Conservation (phyloP, 2,329 filamentous ascomycete species). For the Sporothrix mexicana region DNA sequence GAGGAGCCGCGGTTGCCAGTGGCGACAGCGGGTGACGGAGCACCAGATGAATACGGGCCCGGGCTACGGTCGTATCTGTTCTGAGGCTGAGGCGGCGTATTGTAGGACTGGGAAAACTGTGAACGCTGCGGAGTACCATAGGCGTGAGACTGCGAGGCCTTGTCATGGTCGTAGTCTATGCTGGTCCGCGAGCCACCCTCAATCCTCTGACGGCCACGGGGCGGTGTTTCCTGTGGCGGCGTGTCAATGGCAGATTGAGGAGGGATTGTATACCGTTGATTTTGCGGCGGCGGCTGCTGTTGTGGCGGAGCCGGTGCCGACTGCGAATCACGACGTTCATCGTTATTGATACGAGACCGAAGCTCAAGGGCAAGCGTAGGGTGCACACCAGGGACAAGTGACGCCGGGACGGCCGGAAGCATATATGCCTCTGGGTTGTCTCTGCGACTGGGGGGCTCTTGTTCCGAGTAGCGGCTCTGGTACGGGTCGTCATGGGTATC, state of each 20-base stretch:
- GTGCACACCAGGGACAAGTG: constrained; percentile 67
- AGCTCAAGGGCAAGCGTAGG: constrained; percentile 61
- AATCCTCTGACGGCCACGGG: constrained; percentile 50
- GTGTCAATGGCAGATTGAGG: constrained; percentile 36
- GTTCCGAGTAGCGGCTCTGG: constrained; percentile 45
- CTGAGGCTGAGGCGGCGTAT: constrained; percentile 33
- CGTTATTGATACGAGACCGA: constrained; percentile 63
- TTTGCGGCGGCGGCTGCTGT: constrained; percentile 34
- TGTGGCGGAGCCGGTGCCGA: constrained; percentile 42
- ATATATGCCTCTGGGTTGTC: constrained; percentile 49
- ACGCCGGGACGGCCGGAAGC: constrained; percentile 58
- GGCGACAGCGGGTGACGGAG: constrained; percentile 40
- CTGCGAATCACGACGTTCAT: constrained; percentile 49
- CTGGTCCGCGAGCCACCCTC: constrained; percentile 41
- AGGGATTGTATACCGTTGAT: constrained; percentile 50
- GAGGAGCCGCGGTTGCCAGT: constrained; percentile 52
- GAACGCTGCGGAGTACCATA: constrained; percentile 43
- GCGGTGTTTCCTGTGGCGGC: constrained; percentile 46
- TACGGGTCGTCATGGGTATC: constrained; percentile 46
- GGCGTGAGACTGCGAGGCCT: constrained; percentile 40
- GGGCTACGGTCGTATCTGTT: constrained; percentile 48
- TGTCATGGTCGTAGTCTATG: constrained; percentile 42
- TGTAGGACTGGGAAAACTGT: constrained; percentile 46
- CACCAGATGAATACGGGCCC: constrained; percentile 49
- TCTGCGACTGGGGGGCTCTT: constrained; percentile 44